These are phyloP conservation scores for Botrytis hyacinthi DNA, from an alignment of 2,329 filamentous ascomycete species.

Conservation along the genomic window DNA sequence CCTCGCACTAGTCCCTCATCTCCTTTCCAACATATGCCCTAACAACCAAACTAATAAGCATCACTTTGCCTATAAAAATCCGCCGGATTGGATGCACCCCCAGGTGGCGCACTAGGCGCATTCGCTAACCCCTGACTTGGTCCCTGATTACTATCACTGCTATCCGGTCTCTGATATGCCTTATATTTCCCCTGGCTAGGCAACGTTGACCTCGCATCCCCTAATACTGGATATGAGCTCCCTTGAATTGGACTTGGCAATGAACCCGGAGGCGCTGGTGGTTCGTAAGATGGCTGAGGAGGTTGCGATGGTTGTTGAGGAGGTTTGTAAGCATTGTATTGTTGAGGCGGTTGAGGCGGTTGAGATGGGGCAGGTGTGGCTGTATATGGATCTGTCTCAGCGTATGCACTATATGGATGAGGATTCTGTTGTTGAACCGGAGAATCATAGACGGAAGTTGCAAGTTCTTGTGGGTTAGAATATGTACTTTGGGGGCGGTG, in stretches of 20 bases:
- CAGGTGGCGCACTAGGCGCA: slow-evolving; percentile 48
- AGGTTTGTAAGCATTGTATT: slow-evolving; percentile 37
- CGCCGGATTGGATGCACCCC: slow-evolving; percentile 34
- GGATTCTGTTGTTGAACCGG: slow-evolving; percentile 54
- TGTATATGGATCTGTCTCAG: slow-evolving; percentile 35
- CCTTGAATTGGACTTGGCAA: slow-evolving; percentile 32
- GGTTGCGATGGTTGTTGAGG: slow-evolving; percentile 29
- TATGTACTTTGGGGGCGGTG: slow-evolving; percentile 67
- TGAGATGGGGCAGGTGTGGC: slow-evolving; percentile 28
- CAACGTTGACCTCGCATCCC: slow-evolving; percentile 50
- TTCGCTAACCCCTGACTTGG: slow-evolving; percentile 30
- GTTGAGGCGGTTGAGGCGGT: slow-evolving; percentile 23
- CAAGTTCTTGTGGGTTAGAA: slow-evolving; percentile 72
- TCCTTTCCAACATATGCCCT: not conserved
- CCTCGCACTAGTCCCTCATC: not conserved
- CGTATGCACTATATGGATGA: slow-evolving; percentile 37
- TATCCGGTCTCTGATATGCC: slow-evolving; percentile 47
- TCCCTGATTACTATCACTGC: slow-evolving; percentile 30
- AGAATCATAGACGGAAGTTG: slow-evolving; percentile 74
- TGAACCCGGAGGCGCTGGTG: slow-evolving; percentile 35
- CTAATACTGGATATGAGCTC: slow-evolving; percentile 33
- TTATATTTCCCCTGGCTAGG: slow-evolving; percentile 55
- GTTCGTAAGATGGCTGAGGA: slow-evolving; percentile 29
- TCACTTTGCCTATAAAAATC: slow-evolving; percentile 55
- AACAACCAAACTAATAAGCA: slow-evolving; percentile 32